Evolutionary conservation across 83 land plant genomes (phyloP).

Genomic region (Isoetes engelmannii): DNA sequence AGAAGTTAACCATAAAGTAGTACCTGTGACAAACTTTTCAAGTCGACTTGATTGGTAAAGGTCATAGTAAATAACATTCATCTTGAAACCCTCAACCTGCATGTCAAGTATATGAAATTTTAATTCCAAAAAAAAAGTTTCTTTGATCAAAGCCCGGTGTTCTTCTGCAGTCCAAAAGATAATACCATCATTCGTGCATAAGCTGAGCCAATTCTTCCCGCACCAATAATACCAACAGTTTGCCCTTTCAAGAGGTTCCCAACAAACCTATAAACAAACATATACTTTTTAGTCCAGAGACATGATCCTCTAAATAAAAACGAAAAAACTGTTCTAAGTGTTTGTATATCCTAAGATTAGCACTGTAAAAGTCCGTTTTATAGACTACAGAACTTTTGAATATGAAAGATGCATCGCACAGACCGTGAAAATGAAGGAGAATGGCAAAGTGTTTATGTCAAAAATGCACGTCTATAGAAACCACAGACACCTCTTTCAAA

Average conservation of each 20-base stretch:
- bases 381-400: too few species aligned
- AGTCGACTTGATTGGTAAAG: conserved; percentile 75
- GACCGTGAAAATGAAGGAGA: too few species aligned
- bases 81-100: conserved; percentile 96
- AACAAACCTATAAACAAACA: conserved; percentile 54
- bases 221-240: conserved; percentile 96
- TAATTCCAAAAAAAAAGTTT: neutral
- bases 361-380: too few species aligned
- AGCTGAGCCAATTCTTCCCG: conserved; percentile 96
- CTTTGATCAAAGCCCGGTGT: neutral
- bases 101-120: neutral
- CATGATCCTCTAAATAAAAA: too few species aligned
- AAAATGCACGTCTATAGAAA: too few species aligned
- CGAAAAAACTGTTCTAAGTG: too few species aligned
- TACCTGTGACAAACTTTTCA: conserved; percentile 91
- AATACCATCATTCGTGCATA: conserved; percentile 98
- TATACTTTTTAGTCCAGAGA: neutral
- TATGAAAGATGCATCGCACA: too few species aligned
- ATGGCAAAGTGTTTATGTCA: too few species aligned
- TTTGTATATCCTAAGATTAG: too few species aligned
- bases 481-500: too few species aligned
- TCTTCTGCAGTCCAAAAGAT: neutral
- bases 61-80: conserved; percentile 94
- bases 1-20: too few species aligned
- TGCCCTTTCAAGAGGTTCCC: conserved; percentile 95